These are phyloP conservation scores for Pelargonium myrrhifolium DNA, from an alignment of 441 rosid genomes.

Conservation along the genomic window DNA sequence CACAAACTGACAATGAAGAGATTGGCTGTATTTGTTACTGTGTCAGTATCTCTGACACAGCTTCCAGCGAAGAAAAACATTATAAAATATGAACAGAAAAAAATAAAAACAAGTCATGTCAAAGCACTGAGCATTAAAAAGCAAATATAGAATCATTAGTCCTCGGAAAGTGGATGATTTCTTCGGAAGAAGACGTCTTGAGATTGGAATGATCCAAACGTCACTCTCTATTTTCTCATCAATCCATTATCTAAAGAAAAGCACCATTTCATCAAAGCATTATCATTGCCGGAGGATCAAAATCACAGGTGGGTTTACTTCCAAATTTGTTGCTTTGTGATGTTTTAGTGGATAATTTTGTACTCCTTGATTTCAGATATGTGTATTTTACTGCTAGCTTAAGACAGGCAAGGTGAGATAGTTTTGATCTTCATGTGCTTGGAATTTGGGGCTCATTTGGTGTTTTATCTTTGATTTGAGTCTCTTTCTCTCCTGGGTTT, in stretches of 20 bases:
- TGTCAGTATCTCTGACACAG: constrained; percentile 4
- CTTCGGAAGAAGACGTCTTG: background rate
- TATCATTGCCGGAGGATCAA: background rate
- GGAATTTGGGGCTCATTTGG: background rate
- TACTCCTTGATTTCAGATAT: background rate
- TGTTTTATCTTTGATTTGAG: background rate
- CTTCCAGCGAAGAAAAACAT: background rate
- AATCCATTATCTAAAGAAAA: background rate
- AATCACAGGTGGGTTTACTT: constrained; percentile 1
- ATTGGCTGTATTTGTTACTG: constrained; percentile 6
- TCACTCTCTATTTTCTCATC: background rate
- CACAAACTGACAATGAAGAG: background rate
- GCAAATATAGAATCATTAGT: background rate
- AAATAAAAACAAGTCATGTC: background rate
- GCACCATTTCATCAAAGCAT: background rate
- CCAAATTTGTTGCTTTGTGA: background rate
- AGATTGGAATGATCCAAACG: constrained; percentile 4
- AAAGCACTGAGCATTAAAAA: background rate
- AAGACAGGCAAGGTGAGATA: background rate
- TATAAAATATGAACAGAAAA: background rate
- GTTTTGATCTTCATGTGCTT: background rate
- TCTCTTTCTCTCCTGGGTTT: background rate
- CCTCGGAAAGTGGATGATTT: constrained; percentile 3
- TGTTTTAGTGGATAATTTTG: background rate
- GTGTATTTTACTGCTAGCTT: background rate